These are phyloP conservation scores for Spiraea crenata DNA, from an alignment of 331 rosid genomes.

Conservation along the genomic window DNA sequence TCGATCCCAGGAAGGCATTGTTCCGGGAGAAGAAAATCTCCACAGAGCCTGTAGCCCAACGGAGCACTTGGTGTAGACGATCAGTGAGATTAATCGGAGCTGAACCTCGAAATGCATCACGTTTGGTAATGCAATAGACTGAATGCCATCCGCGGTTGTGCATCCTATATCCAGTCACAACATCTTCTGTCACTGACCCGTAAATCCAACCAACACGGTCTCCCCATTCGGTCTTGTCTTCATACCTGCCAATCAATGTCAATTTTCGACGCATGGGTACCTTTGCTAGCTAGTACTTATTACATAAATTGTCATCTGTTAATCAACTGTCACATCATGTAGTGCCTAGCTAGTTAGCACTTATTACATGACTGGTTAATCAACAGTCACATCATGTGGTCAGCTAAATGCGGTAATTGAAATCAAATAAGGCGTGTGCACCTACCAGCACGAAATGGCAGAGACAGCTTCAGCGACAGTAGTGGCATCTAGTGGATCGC, in stretches of 20 bases:
- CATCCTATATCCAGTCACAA: slow-evolving; percentile 88
- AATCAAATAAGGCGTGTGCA: too few species aligned
- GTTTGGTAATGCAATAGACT: slow-evolving; percentile 70
- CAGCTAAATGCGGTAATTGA: neutral
- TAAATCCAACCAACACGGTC: slow-evolving; percentile 95
- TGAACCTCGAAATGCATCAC: slow-evolving; percentile 83
- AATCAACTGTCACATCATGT: neutral
- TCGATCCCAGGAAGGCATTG: slow-evolving; percentile 64
- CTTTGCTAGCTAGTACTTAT: neutral
- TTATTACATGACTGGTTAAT: too few species aligned
- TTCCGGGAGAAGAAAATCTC: slow-evolving; percentile 87
- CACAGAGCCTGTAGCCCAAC: slow-evolving; percentile 93
- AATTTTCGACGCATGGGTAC: neutral
- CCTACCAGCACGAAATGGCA: slow-evolving; percentile 73
- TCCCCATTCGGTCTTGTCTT: slow-evolving; percentile 96
- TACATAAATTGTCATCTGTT: too few species aligned
- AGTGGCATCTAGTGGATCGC: slow-evolving; percentile 71
- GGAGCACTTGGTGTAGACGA: slow-evolving; percentile 79
- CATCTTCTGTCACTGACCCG: slow-evolving; percentile 90
- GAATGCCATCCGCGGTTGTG: slow-evolving; percentile 96
- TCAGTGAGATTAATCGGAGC: slow-evolving; percentile 91
- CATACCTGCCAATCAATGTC: slow-evolving; percentile 48
- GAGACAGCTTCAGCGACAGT: slow-evolving; percentile 79
- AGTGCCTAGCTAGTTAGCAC: neutral
- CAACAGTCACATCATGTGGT: neutral